phyloP scores from a whole-genome alignment of 2,329 filamentous ascomycete genomes.

The Parastagonospora avenae region DNA sequence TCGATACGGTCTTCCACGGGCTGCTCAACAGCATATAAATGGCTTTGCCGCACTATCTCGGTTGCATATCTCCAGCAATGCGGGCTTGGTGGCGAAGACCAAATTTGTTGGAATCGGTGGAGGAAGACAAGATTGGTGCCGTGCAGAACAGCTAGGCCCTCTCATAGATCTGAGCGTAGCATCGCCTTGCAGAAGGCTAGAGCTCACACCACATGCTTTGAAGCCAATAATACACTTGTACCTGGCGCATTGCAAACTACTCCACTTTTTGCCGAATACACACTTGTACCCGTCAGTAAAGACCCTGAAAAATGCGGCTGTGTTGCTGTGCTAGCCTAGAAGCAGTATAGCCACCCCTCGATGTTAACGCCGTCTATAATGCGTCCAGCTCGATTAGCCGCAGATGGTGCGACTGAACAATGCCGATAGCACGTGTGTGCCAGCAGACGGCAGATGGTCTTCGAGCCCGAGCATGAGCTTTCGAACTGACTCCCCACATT shows the following conservation, averaged over 20 bases:
- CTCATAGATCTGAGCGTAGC: background rate
- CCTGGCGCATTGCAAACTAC: background rate
- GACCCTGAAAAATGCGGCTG: background rate
- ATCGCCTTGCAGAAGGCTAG: background rate
- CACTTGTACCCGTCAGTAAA: background rate
- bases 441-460: too few relatives aligned
- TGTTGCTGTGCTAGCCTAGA: background rate
- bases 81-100: background rate
- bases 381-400: too few relatives aligned
- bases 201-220: background rate
- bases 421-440: background rate
- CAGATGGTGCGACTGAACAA: too few relatives aligned
- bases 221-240: background rate
- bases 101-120: background rate
- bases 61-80: background rate
- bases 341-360: background rate
- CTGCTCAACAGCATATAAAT: background rate
- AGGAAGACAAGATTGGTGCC: background rate
- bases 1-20: background rate
- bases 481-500: background rate
- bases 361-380: too few relatives aligned
- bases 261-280: background rate
- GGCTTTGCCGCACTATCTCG: background rate
- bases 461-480: too few relatives aligned
- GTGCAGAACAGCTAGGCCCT: background rate